Base-by-base conservation (phyloP, 228 moss, liverwort and hornwort species). In the Sphagnum fallax region DNA sequence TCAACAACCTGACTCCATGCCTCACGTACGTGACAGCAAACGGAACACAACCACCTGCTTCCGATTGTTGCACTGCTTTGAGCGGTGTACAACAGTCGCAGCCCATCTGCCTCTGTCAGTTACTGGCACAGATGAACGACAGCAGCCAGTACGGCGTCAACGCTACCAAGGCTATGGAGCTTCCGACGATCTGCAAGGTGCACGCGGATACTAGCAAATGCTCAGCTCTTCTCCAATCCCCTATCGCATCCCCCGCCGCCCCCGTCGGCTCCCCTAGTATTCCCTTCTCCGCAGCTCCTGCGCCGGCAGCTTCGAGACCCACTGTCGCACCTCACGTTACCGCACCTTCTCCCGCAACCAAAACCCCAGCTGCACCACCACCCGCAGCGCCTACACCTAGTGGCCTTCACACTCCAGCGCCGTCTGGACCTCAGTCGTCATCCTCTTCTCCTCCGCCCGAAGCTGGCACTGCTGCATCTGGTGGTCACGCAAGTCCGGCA, bases 51-150 rank as follows among this genome's bases (percentile, higher is more conserved):
- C 59, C 50, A 0, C 84, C 84, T 2, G 57, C 78, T 66, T 52
- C 63, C 63, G 4, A 52, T 47, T 84, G 84, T 68, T 84, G 84
- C 61, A 47, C 15, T 3, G 84, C 81, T 10, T 81, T 81, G 58
- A 5, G 70, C 13, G 66, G 53, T 5, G 81, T 81, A 16, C 49
- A 74, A 16, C 5, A 15, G 0, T 60, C 49, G 10, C 48, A 16
- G n/a, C 84, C 84, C 0, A 79, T 79, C 11, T 82, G 79, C 10
- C 66, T 85, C 52, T 85, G 81, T 71, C 85, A 85, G 68, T 76
- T 79, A 7, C 81, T 74, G 12, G 72, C 79, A 16, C 18, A 53
- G 0, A 76, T 79, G 55, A 58, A 76, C 1, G 77, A 72, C 51
- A 65, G 79, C 0, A 70, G 66, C 32, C 65, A 64, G 0, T 9